A percentile compares a stretch with the other conserved stretches of the same genome.
These are phyloP conservation scores for Boechera divaricarpa DNA, from an alignment of 345 rosid genomes.

Conservation along the genomic window DNA sequence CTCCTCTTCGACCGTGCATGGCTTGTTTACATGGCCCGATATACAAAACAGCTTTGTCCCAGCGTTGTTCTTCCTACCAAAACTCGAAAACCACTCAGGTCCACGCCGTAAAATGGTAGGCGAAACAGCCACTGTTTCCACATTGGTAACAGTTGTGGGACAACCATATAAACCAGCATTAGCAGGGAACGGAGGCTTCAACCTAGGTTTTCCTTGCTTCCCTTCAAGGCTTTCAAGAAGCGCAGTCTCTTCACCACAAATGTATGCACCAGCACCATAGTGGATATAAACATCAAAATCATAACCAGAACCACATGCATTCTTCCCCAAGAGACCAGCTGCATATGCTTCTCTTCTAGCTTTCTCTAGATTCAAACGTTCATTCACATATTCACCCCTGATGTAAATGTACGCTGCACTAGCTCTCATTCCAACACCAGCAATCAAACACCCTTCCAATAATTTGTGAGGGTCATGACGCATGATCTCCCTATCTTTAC, in stretches of 20 bases:
- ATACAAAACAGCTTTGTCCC: constrained; percentile 88
- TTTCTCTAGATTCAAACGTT: constrained; percentile 72
- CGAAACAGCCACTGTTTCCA: constrained; percentile 96
- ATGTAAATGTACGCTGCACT: constrained; percentile 94
- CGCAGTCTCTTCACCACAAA: constrained; percentile 98
- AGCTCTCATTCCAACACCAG: constrained; percentile 99
- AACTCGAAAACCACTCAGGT: constrained; percentile 99
- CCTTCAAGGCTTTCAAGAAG: constrained; percentile 98
- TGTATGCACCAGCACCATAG: constrained; percentile 97
- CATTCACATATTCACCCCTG: constrained; percentile 97
- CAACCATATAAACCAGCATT: constrained; percentile 97
- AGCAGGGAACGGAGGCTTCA: constrained; percentile 99
- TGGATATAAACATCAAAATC: constrained; percentile 97
- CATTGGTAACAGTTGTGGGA: constrained; percentile 95
- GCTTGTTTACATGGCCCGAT: constrained; percentile 94
- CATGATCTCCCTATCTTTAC: constrained; percentile 98
- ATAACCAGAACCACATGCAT: constrained; percentile 98
- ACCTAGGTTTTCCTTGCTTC: constrained; percentile 94
- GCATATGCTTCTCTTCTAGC: constrained; percentile 94
- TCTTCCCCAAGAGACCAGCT: constrained; percentile 90
- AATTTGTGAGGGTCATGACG: constrained; percentile 97
- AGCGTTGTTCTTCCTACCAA: constrained; percentile 92
- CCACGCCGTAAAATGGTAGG: constrained; percentile 96
- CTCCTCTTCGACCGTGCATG: constrained; percentile 97
- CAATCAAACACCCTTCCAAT: constrained; percentile 95